Base-by-base conservation (phyloP, 768 basidiomycete genomes). In the Macrolepiota albuminosa region DNA sequence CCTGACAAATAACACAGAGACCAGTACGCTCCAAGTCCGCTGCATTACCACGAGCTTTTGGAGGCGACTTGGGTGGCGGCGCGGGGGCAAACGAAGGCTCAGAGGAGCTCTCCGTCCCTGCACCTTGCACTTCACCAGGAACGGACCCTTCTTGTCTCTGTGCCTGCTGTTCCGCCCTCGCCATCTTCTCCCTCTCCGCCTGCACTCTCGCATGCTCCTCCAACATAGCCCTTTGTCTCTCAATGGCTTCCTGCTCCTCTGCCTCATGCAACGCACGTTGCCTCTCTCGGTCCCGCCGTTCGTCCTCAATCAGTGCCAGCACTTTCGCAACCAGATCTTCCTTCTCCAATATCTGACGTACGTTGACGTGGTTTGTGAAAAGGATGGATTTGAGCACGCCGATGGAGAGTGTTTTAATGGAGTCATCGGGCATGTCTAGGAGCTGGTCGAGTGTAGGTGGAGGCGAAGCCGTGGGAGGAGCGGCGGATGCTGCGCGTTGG, bases 1-100 rank as follows among this genome's bases (percentile, higher is more conserved):
- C 95, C 68, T 95, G 94, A 68, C 95, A 97, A 10, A 97, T 83
- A 0, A 96, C 91, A 70, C 95, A 97, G 5, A 95, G 72, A 2
- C 95, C 93, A 9, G 83, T 81, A 26, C 87, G 81, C 62, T 92
- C 90, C 13, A 81, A 69, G 42, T 76, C 72, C 1, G 77, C 71
- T 2, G 72, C 68, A 66, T 76, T 71, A 36, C 73, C 71, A 59
- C 74, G 70, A 9, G 77, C 62, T 61, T 76, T 79, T 6, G 80
- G 63, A 33, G 63, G 60, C 8, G 51, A 54, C 33, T 47, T 58
- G n/a, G 57, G 56, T 24, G 62, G 68, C 26, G 75, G 69, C 4
- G 70, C 66, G 2, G 75, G 62, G 42, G 66, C 42, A 24, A 66
- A 43, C 7, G 70, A 58, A 24, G 36, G 33, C 29, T 46, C 13